Evolutionary conservation across 163 green algal species (phyloP), one percentile per base, ranked within the genome.

Genomic region (Dunaliella salina): DNA sequence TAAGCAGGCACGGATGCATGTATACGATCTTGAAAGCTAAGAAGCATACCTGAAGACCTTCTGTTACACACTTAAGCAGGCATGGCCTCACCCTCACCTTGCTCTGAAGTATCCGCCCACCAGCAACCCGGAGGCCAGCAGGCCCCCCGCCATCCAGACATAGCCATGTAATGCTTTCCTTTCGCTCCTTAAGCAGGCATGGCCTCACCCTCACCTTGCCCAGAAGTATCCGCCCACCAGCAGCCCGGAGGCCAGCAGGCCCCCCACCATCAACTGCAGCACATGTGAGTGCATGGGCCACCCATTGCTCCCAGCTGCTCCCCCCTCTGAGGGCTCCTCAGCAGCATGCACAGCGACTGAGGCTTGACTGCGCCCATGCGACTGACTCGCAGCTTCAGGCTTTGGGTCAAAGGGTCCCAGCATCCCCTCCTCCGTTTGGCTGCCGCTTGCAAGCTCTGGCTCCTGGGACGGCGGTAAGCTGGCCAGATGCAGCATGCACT

Each of bases 221-320:
- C 79, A 82, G 25, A 82, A 82, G 79, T 59, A 82, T 1, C 32
- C 79, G 26, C 79, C 79, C 32, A 82, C 79, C 13, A 82, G 79
- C 32, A 82, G 30, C 8, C 79, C 34, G 0, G 79, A 35, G 5
- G 79, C 34, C 32, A 82, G 30, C 32, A 35, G 32, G 20, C 30
- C 79, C n/a, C 79, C 35, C 11, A 35, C 79, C 79, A 82, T 35
- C 79, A 82, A 33, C 32, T 82, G 79, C 79, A 35, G 35, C 26
- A 82, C 79, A 59, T 35, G 34, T 4, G n/a, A 30, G 33, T 82
- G 79, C 0, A 33, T 82, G 1, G 24, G 30, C 79, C 30, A 82
- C 1, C 79, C 32, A 57, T 82, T 50, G 32, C 30, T 35, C 8
- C 30, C 33, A 33, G 15, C 32, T 5, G 15, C 11, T 29, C 75